Base-by-base conservation (phyloP, 2,329 filamentous ascomycete species). In the Pseudogymnoascus sp. region DNA sequence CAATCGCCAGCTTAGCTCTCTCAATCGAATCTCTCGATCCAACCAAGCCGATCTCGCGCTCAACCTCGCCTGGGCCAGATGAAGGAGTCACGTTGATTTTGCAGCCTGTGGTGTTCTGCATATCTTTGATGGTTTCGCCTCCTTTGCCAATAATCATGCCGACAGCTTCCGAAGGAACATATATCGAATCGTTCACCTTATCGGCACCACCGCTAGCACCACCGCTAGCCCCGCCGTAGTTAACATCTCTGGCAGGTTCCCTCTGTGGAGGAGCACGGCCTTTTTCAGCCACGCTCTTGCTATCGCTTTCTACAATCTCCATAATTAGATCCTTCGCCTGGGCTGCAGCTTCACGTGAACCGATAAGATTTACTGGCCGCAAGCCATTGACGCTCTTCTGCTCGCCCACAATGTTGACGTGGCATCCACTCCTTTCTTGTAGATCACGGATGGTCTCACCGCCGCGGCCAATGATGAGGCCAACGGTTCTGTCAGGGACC, bases 61-160 rank as follows among this genome's bases (percentile, higher is more conserved):
- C 87, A 62, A 86, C 82, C 71, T 96, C 91, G 66, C 84, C 82
- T 58, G 88, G 87, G 14, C 88, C 88, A 36, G 86, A 87, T 6
- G 90, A 87, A 69, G 90, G 89, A 33, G 90, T 89, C 25, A 96
- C 91, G 69, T 96, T 96, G 78, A 96, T 96, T 77, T 96, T 96
- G 81, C 92, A 96, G 50, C 90, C 89, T 4, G 90, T 94, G 33
- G 79, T 82, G 70, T 86, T 88, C 74, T 96, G 91, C 87, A 96
- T 95, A 67, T 96, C 90, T 66, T 92, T 91, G 71, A 96, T 96
- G 0, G 91, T 95, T 76, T 96, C 91, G 66, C 91, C 91, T 61
- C 90, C 89, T 78, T 96, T 96, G 66, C 92, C 91, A 64, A 96
- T 96, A 66, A 96, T 96, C 91, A 96, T 96, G 63, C 91, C 91